phyloP scores from a whole-genome alignment of 2,329 filamentous ascomycete species.

The Colletotrichum sp. region DNA sequence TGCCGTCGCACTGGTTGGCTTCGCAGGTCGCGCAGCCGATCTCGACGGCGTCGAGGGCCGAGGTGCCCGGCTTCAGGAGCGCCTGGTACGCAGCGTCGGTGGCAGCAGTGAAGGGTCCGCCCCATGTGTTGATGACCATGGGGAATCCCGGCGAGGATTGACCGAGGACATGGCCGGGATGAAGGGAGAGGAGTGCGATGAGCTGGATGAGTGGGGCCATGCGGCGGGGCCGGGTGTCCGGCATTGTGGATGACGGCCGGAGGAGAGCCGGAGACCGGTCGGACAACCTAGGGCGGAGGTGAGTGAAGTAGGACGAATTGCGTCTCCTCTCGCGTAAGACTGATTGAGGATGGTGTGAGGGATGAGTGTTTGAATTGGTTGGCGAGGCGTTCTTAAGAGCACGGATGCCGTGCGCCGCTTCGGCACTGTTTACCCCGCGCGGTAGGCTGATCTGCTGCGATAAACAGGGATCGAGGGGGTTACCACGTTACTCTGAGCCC shows the following conservation, averaged over 20 bases:
- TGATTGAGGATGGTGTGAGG: not conserved
- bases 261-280: not conserved
- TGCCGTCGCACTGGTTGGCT: conserved; percentile 56
- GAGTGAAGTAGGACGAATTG: not conserved
- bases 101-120: conserved; percentile 54
- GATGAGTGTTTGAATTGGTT: not conserved
- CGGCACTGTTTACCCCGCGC: conserved; percentile 16
- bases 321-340: not conserved
- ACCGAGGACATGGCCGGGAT: conserved; percentile 11
- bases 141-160: conserved; percentile 46
- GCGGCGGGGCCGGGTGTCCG: conserved; percentile 4
- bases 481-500: not conserved
- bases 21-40: conserved; percentile 58
- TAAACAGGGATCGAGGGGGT: conserved; percentile 7
- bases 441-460: conserved; percentile 7
- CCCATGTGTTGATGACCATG: conserved; percentile 61
- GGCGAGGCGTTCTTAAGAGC: not conserved
- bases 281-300: not conserved
- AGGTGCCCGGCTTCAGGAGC: conserved; percentile 33
- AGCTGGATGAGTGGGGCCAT: conserved; percentile 3
- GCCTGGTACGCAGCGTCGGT: conserved; percentile 55
- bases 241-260: not conserved
- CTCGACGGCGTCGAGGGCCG: conserved; percentile 57
- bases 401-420: not conserved
- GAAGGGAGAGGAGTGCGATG: conserved; percentile 18